Conservation (phyloP, 106 monocot genomes). For the Xerophyta viscosa region DNA sequence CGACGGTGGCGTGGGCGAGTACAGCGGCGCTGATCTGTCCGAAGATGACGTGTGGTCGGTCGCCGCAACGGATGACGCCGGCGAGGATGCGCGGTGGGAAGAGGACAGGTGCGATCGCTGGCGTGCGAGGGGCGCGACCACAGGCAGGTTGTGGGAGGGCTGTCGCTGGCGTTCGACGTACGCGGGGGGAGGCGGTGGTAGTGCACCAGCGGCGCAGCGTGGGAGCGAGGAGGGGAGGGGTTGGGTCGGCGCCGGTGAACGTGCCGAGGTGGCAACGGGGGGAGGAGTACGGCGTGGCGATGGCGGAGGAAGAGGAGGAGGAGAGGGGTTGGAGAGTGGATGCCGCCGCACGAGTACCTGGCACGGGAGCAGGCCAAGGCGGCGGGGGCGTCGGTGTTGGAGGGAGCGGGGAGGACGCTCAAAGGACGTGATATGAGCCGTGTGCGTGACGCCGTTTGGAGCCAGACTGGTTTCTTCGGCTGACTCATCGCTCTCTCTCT, state of each 20-base stretch:
- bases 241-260: conserved; percentile 36
- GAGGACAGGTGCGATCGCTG: background rate
- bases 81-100: background rate
- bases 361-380: conserved; percentile 32
- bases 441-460: conserved; percentile 83
- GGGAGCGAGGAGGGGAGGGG: background rate
- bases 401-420: conserved; percentile 68
- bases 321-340: conserved; percentile 38
- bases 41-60: conserved; percentile 60
- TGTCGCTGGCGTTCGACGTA: conserved; percentile 32
- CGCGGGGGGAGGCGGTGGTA: background rate
- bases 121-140: background rate
- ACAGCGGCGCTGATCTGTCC: conserved; percentile 15
- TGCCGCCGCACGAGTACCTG: conserved; percentile 71
- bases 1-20: too few relatives aligned
- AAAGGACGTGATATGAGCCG: conserved; percentile 77
- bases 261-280: conserved; percentile 39
- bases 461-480: conserved; percentile 75
- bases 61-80: background rate
- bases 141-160: conserved; percentile 17
- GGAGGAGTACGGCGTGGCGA: background rate
- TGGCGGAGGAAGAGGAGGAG: conserved; percentile 1
- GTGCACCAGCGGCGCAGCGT: background rate
- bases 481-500: conserved; percentile 8
- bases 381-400: conserved; percentile 57